A percentile compares a stretch with the other conserved stretches of the same genome.
Conservation (phyloP, 2,329 filamentous ascomycete species). For the Rachicladosporium sp. region DNA sequence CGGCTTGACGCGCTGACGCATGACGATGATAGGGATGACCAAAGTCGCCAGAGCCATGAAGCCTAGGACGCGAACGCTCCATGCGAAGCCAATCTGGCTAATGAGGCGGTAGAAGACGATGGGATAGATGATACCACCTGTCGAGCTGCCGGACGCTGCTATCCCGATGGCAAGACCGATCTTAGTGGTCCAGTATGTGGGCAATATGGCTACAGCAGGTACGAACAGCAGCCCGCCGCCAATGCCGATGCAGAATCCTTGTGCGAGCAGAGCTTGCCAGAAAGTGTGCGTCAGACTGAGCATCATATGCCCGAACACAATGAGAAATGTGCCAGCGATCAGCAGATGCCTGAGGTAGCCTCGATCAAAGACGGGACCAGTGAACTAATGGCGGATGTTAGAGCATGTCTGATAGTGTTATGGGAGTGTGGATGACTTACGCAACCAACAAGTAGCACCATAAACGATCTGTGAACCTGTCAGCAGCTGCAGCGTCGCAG, state of each 20-base stretch:
- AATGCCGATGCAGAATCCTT: slow-evolving; percentile 33
- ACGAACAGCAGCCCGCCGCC: slow-evolving; percentile 31
- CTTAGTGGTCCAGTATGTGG: slow-evolving; percentile 31
- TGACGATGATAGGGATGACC: slow-evolving; percentile 10
- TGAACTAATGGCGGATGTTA: slow-evolving; percentile 37
- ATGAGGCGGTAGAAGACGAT: slow-evolving; percentile 18
- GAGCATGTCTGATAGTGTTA: no score
- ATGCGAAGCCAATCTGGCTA: slow-evolving; percentile 37
- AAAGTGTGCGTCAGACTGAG: slow-evolving; percentile 30
- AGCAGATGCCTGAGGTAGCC: slow-evolving; percentile 35
- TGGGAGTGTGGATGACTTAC: no score
- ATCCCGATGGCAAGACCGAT: slow-evolving; percentile 30
- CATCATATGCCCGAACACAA: slow-evolving; percentile 37
- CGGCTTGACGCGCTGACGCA: slow-evolving; percentile 14
- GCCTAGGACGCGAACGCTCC: slow-evolving; percentile 39
- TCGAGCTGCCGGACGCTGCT: slow-evolving; percentile 27
- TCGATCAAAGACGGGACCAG: slow-evolving; percentile 39
- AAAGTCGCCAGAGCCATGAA: slow-evolving; percentile 27
- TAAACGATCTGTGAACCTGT: no score
- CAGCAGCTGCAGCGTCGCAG: no score
- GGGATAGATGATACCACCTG: slow-evolving; percentile 13
- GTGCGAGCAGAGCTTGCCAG: slow-evolving; percentile 34
- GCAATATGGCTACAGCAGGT: slow-evolving; percentile 29
- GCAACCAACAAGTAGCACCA: no score
- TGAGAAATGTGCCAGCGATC: slow-evolving; percentile 28